Base-by-base conservation (phyloP, 164 flowering plant species). In the Nymphaea colorata region DNA sequence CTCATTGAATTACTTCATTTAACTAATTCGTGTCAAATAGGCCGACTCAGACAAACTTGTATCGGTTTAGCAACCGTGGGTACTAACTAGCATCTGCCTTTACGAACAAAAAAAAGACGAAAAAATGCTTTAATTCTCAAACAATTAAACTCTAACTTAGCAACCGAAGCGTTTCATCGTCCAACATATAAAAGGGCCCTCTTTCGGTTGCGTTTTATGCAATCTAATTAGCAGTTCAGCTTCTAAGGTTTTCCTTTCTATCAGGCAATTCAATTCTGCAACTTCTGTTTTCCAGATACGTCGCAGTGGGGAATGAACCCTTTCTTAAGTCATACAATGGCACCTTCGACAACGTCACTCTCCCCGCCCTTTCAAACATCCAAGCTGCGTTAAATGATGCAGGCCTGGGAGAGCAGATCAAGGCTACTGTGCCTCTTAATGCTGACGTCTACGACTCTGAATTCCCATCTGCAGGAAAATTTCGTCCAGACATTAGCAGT, bases 401-500 rank as follows among this genome's bases (percentile, higher is more conserved):
- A 16, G 80, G 83, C 3, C 36, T 70, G 17, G 84, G 82, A 1
- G 70, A 75, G 71, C 59, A 41, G 47, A 72, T 81, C 60, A 83
- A 83, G 70, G 86, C 83, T 11, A 83, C 86, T 2, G 79, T 81
- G 44, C 86, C 86, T 61, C 68, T 79, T 17, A 83, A 83, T 64
- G 86, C 84, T 16, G 86, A 83, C 74, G 84, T 83, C 15, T 81
- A 83, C 2, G 43, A 44, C 69, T 74, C 76, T 47, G 70, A 69
- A 12, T 76, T 81, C 4, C 86, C 86, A 2, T 83, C 86, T n/a
- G 76, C 79, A 6, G 86, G 86, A 68, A 64, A 69, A 51, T 83
- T 81, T 44, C 79, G 86, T 10, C 0, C 77, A 8, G 84, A 83
- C 64, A 78, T 81, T 51, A 67, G 15, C 6, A 45, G 53, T 10